A percentile compares a stretch with the other conserved stretches of the same genome.
Conservation (phyloP, 352 stramenopile species). For the Phytophthora citrophthora region DNA sequence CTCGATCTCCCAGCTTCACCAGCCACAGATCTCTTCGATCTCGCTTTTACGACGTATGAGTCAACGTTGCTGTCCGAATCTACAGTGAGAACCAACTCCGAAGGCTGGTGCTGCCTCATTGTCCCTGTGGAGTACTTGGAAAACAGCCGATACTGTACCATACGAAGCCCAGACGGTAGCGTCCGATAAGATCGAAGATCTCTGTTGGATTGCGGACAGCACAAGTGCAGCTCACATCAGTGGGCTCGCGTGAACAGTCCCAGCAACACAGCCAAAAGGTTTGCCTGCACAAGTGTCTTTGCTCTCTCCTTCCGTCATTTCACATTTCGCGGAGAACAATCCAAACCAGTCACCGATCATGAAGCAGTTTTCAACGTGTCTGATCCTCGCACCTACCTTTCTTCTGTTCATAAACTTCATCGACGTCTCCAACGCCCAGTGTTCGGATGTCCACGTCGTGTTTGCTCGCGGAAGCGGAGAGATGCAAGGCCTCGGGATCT, state of each 20-base stretch:
- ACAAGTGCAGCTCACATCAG: conserved; percentile 2
- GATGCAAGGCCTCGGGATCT: conserved; percentile 35
- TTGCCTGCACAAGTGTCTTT: background rate
- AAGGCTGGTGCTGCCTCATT: conserved; percentile 5
- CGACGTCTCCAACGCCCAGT: conserved; percentile 15
- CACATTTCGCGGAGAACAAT: background rate
- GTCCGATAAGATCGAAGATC: conserved; percentile 1
- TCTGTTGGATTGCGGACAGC: conserved; percentile 2
- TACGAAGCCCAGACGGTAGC: background rate
- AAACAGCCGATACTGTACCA: conserved; percentile 7
- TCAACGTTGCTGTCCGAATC: background rate
- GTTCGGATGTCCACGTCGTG: conserved; percentile 39
- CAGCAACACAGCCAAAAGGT: background rate
- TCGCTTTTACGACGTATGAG: conserved; percentile 14
- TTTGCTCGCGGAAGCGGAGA: conserved; percentile 44
- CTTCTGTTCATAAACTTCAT: background rate
- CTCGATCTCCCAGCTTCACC: background rate
- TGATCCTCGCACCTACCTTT: conserved; percentile 4
- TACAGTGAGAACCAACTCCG: conserved; percentile 1
- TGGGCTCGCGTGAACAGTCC: background rate
- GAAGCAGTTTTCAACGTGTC: conserved; percentile 14
- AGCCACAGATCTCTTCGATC: background rate
- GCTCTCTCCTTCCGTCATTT: background rate
- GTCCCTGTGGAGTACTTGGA: background rate
- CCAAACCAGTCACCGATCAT: conserved; percentile 2